Base-by-base conservation (phyloP, 2,329 filamentous ascomycete genomes). In the Cercospora janseana region DNA sequence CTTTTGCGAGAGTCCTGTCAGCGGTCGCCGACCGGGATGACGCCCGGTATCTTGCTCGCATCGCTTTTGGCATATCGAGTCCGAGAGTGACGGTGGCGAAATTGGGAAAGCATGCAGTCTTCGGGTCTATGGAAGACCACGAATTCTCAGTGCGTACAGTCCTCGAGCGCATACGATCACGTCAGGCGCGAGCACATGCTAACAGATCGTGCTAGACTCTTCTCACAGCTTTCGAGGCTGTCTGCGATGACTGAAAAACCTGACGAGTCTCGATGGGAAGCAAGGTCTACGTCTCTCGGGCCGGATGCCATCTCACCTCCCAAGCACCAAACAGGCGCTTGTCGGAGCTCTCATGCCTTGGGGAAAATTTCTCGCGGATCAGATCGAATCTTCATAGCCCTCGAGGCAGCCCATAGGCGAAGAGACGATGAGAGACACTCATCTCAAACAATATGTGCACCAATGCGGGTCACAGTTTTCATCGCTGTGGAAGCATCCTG, bases 51-150 rank as follows among this genome's bases (percentile, higher is more conserved):
- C 66, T 85, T 21, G 79, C 82, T 0, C 72, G 78, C 15, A 67
- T 85, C 3, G 81, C 80, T 0, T 85, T 83, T 61, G 82, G 82
- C 0, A 83, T 85, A 60, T 71, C 70, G 35, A 84, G 79, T 56
- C 82, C 81, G 0, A 67, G 80, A 1, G 72, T 81, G 0, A 71
- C 66, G 4, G 63, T 69, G 28, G 61, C 80, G 45, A 79, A 75
- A 60, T 56, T 83, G 24, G 68, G 72, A 9, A 75, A 68, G 43
- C 63, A 63, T 6, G 26, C 52, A 0, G 70, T 77, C 0, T 83
- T 81, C 60, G 75, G 73, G 37, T 79, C 75, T 3, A 72, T 83
- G 69, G 74, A 71, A 20, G 72, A 80, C 49, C 77, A 81, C 47
- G 71, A 77, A 24, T 83, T 82, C 37, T 66, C 70, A 58, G 74